Evolutionary conservation across 306 rosid species (phyloP), one percentile per base, ranked within the genome.

Genomic region (Neltuma alba): DNA sequence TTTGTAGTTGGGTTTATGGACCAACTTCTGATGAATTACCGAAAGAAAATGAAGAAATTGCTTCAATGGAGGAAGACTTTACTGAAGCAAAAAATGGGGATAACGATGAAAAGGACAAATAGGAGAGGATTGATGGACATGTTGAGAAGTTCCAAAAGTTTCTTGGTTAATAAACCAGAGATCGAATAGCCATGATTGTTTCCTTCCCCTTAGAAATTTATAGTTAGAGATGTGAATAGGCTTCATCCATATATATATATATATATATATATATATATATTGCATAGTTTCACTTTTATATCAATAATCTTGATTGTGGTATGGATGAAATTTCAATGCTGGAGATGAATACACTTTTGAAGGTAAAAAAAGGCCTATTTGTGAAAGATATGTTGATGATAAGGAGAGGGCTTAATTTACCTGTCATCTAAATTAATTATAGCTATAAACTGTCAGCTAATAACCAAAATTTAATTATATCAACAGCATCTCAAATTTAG

Each of bases 1-100:
- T 81, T 6, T 89, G 93, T 76, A 84, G 88, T 71, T 92, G 97
- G 97, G 86, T 90, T 31, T 92, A 88, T 77, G 94, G 94, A 23
- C 90, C 97, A 33, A 58, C 85, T 13, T 82, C 78, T 67, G 87
- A 72, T 80, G 68, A 71, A 76, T 5, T 72, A 44, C 36, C 81
- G 0, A 70, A 50, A 42, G 47, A n/a, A 28, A 10, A 40, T 50
- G 54, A 75, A 38, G 74, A 86, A 30, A 55, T 60, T 55, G 64
- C 34, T 5, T 64, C 76, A 5, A 75, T 37, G 36, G 84, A 78
- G 62, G 83, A 82, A 36, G 79, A 48, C 30, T 40, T 69, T 31
- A 47, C 67, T 38, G 81, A 75, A 58, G 47, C 9, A 9, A 13
- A 13, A 12, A 58, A 28, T 58, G 64, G 3, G 61, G 41, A 65